Base-by-base conservation (phyloP, 208 protist species). In the Zelonia costaricensis region DNA sequence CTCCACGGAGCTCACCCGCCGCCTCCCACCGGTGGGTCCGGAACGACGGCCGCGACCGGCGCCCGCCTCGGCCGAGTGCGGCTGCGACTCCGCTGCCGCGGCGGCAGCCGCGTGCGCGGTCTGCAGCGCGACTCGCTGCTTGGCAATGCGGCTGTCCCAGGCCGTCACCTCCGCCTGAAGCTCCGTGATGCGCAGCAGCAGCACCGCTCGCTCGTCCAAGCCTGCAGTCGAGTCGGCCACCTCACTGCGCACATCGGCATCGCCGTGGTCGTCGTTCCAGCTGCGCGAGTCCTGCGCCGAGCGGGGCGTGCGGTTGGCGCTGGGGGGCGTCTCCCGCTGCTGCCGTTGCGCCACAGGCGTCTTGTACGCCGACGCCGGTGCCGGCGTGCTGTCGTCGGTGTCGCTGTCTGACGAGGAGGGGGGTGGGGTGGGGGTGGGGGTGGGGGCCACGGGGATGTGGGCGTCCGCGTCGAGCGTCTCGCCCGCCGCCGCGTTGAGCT, bases 131-230 rank as follows among this genome's bases (percentile, higher is more conserved):
- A 49, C 28, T 10, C 68, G 48, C 39, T 70, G 53, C 16, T 38
- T 40, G 18, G 27, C 65, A 39, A 82, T 82, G 25, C 75, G 74
- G 16, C n/a, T 57, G 47, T 76, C 53, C 62, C 62, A 80, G 44
- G 58, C 43, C 18, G 66, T 42, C 27, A 78, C 72, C 12, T 80
- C 64, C 1, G 38, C 35, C 27, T 65, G 52, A 20, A 84, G 61
- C 8, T 63, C 63, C 15, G 57, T 49, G 22, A 77, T 57, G 28
- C 69, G 73, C n/a, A 52, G 57, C 13, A 77, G 40, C 35, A 84
- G 64, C n/a, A n/a, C 62, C 16, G 55, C 55, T 1, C 69, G 75
- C 39, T 73, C 60, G 31, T 51, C 52, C 55, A 30, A n/a, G 22
- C 10, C 8, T 7, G 52, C 33, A 4, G 18, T 23, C 22, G 27